Percentiles rank a stretch among this genome's conserved stretches.
phyloP scores from a whole-genome alignment of 495 filamentous ascomycete genomes.

The Xylaria nigripes region DNA sequence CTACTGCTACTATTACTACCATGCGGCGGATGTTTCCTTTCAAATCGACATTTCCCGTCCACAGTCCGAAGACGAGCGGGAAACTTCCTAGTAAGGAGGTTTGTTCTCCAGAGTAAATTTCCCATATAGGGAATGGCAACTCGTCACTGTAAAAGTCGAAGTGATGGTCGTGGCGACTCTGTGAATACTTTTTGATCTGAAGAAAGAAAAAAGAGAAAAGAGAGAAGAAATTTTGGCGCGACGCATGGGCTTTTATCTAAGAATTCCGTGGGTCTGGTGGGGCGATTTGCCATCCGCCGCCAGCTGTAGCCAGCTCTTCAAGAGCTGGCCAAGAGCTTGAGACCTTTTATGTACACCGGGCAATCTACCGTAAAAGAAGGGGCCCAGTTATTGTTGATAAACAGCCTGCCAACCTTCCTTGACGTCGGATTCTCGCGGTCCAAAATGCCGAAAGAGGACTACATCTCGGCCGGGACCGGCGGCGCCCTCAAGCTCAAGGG shows the following conservation, averaged over 20 bases:
- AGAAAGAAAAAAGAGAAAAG: slow-evolving; percentile 29
- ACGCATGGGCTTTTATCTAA: neutral
- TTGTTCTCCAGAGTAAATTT: slow-evolving; percentile 40
- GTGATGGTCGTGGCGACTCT: slow-evolving; percentile 47
- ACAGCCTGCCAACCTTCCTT: neutral
- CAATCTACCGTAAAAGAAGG: neutral
- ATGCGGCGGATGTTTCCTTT: slow-evolving; percentile 27
- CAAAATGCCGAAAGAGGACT: slow-evolving; percentile 58
- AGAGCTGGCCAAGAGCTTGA: neutral
- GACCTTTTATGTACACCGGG: neutral
- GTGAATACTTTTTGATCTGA: slow-evolving; percentile 48
- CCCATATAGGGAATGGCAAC: slow-evolving; percentile 41
- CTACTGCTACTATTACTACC: too few relatives aligned
- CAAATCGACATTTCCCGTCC: slow-evolving; percentile 43
- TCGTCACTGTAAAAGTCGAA: slow-evolving; percentile 39
- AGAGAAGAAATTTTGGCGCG: slow-evolving; percentile 3
- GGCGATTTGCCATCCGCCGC: neutral
- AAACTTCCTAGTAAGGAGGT: slow-evolving; percentile 48
- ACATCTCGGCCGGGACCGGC: slow-evolving; percentile 52
- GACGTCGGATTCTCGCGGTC: neutral
- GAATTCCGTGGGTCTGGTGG: slow-evolving; percentile 3
- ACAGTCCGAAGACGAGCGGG: slow-evolving; percentile 30
- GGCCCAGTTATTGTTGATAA: neutral
- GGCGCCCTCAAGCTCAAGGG: slow-evolving; percentile 79
- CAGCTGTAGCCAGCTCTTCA: neutral